Percentiles rank a stretch among this genome's conserved stretches.
These are phyloP conservation scores for Kurtzmaniella quercitrusa DNA, from an alignment of 1,139 yeast genomes.

Conservation along the genomic window DNA sequence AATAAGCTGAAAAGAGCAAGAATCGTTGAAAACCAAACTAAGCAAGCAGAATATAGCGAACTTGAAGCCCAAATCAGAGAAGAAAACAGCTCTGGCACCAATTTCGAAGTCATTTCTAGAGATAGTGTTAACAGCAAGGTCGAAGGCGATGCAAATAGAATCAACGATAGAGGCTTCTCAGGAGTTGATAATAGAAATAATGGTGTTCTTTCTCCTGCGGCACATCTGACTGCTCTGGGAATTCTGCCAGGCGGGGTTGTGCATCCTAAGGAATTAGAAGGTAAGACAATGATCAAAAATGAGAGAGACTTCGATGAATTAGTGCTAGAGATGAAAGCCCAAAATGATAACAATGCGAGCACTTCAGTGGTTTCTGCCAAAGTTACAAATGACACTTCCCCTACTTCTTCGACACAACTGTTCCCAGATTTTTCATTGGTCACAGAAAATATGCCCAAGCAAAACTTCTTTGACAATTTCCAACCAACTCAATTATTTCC, in stretches of 20 bases:
- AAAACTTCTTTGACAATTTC: conserved; percentile 42
- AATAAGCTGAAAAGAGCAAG: conserved; percentile 42
- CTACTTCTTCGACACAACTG: conserved; percentile 35
- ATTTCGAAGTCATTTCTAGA: conserved; percentile 1
- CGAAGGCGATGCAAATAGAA: background rate
- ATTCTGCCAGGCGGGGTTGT: conserved; percentile 7
- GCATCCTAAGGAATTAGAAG: conserved; percentile 5
- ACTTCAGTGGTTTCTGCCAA: conserved; percentile 1
- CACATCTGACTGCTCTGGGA: conserved; percentile 6
- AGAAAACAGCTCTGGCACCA: background rate
- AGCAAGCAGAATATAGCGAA: conserved; percentile 38
- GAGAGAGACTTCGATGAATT: conserved; percentile 26
- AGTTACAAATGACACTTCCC: conserved; percentile 25
- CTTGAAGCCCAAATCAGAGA: conserved; percentile 23
- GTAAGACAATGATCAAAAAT: conserved; percentile 4
- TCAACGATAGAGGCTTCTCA: conserved; percentile 3
- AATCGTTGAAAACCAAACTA: conserved; percentile 38
- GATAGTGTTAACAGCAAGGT: background rate
- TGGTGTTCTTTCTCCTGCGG: conserved; percentile 2
- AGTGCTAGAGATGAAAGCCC: conserved; percentile 20
- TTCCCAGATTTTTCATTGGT: conserved; percentile 47
- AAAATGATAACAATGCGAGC: conserved; percentile 3
- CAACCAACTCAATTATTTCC: conserved; percentile 51
- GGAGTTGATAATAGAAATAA: background rate
- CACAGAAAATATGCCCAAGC: conserved; percentile 40